phyloP scores from a whole-genome alignment of 2,329 filamentous ascomycete species.

The Penicillium sp. region DNA sequence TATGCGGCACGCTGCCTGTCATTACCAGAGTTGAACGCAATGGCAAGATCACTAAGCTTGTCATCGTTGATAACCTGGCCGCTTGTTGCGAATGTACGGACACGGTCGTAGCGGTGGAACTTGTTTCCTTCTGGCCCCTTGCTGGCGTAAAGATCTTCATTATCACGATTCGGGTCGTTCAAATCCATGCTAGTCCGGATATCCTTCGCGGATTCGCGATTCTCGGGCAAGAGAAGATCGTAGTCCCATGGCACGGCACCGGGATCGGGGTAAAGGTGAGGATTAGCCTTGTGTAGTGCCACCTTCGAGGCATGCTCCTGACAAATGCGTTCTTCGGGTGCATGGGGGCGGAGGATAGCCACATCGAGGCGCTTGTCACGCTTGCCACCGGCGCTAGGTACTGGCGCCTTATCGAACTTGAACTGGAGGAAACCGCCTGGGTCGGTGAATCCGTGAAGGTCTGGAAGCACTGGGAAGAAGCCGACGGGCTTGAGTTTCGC shows the following conservation, averaged over 20 bases:
- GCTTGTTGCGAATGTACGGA: conserved; percentile 65
- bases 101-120: conserved; percentile 60
- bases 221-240: conserved; percentile 62
- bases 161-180: conserved; percentile 58
- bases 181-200: conserved; percentile 62
- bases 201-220: conserved; percentile 50
- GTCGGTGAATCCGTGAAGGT: conserved; percentile 64
- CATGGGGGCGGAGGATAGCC: conserved; percentile 59
- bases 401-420: conserved; percentile 66
- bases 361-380: conserved; percentile 66
- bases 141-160: conserved; percentile 55
- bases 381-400: conserved; percentile 50
- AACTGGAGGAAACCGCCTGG: conserved; percentile 63
- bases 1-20: conserved; percentile 60
- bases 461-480: conserved; percentile 64
- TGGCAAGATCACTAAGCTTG: conserved; percentile 60
- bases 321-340: conserved; percentile 52
- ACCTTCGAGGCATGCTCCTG: conserved; percentile 54
- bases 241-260: conserved; percentile 62
- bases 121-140: conserved; percentile 48
- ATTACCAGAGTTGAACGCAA: conserved; percentile 56
- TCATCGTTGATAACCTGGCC: conserved; percentile 57
- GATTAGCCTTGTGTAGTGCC: conserved; percentile 54
- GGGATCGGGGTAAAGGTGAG: conserved; percentile 54
- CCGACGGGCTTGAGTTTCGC: conserved; percentile 61